Conservation (phyloP, 2,329 filamentous ascomycete species). For the Huntiella abstrusa region DNA sequence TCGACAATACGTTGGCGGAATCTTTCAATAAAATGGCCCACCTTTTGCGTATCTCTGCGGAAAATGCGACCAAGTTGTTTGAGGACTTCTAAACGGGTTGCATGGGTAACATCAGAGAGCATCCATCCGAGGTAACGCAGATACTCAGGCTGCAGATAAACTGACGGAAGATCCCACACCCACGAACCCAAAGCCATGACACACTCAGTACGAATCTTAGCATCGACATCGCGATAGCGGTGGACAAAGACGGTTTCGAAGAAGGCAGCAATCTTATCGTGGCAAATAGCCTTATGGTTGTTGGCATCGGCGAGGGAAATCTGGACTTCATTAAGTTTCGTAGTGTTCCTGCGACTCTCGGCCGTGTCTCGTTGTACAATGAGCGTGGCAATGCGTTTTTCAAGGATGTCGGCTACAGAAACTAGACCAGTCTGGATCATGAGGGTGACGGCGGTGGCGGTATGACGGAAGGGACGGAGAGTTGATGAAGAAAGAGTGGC, state of each 20-base stretch:
- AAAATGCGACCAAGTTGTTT: conserved; percentile 68
- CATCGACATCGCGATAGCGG: conserved; percentile 84
- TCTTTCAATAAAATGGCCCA: conserved; percentile 83
- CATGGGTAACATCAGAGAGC: conserved; percentile 58
- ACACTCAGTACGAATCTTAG: conserved; percentile 74
- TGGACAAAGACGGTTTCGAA: conserved; percentile 91
- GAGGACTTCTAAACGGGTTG: conserved; percentile 68
- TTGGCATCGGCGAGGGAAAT: conserved; percentile 52
- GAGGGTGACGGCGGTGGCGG: conserved; percentile 68
- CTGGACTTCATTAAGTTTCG: conserved; percentile 54
- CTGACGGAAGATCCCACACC: conserved; percentile 68
- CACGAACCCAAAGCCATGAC: conserved; percentile 72
- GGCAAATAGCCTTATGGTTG: conserved; percentile 48
- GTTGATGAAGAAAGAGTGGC: conserved; percentile 76
- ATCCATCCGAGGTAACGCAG: conserved; percentile 92
- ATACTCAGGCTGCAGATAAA: conserved; percentile 81
- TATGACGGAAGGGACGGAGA: conserved; percentile 82
- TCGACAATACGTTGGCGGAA: conserved; percentile 78
- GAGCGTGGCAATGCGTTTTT: conserved; percentile 53
- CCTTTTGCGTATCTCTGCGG: conserved; percentile 58
- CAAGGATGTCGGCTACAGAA: conserved; percentile 49
- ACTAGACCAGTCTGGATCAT: conserved; percentile 65
- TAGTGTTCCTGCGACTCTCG: conserved; percentile 56
- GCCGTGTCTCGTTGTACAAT: conserved; percentile 66
- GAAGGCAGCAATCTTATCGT: conserved; percentile 59